Percentiles rank a stretch among this genome's conserved stretches.
Evolutionary conservation across 345 rosid genomes (phyloP).

Genomic region (Populus euphratica): DNA sequence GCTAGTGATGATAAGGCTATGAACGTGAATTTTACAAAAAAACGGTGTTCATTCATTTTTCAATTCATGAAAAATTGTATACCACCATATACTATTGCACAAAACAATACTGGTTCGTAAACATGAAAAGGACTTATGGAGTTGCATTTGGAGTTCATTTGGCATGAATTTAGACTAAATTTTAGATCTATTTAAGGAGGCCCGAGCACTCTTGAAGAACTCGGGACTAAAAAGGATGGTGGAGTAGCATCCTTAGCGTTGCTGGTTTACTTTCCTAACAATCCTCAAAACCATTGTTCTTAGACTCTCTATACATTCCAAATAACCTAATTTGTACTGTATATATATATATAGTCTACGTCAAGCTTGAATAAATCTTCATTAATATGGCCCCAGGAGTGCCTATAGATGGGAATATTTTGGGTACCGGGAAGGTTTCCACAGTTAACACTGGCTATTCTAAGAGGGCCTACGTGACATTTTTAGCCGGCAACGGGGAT

Average conservation of each 20-base stretch:
- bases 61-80: neutral
- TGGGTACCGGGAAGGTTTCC: slow-evolving; percentile 31
- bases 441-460: slow-evolving; percentile 19
- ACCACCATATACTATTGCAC: neutral
- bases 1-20: slow-evolving; percentile 29
- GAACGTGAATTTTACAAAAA: neutral
- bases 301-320: neutral
- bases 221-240: slow-evolving; percentile 29
- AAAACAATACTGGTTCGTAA: neutral
- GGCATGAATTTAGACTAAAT: slow-evolving; percentile 21
- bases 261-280: slow-evolving; percentile 31
- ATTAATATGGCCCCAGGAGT: slow-evolving; percentile 44
- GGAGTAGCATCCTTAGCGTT: slow-evolving; percentile 26
- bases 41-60: slow-evolving; percentile 25
- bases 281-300: slow-evolving; percentile 21
- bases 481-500: slow-evolving; percentile 23
- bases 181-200: slow-evolving; percentile 30
- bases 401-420: slow-evolving; percentile 18
- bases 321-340: neutral
- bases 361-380: neutral
- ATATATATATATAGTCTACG: neutral
- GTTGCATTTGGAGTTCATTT: slow-evolving; percentile 33
- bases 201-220: slow-evolving; percentile 9
- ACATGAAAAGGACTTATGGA: slow-evolving; percentile 11
- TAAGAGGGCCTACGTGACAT: slow-evolving; percentile 38